Percentiles rank a stretch among this genome's conserved stretches.
phyloP scores from a whole-genome alignment of 164 flowering plant genomes.

The Paratinospora sagittata region DNA sequence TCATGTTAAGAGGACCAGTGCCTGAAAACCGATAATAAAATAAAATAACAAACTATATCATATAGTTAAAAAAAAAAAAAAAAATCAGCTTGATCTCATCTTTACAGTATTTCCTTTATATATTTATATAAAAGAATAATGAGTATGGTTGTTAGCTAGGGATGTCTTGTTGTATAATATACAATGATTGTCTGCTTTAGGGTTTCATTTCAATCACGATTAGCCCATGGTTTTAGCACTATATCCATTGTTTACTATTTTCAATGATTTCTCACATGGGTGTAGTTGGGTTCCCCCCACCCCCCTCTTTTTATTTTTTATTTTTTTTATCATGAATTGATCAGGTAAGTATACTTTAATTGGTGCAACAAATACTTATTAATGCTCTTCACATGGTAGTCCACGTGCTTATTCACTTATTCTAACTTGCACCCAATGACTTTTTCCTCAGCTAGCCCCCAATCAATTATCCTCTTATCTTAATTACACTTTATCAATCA shows the following conservation, averaged over 20 bases:
- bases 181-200: not conserved
- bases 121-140: no score
- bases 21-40: no score
- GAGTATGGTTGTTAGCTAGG: not conserved
- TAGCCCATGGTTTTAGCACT: constrained; percentile 24
- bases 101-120: not conserved
- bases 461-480: not conserved
- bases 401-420: constrained; percentile 3
- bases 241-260: constrained; percentile 24
- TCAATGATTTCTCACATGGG: constrained; percentile 40
- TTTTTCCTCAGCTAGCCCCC: not conserved
- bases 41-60: no score
- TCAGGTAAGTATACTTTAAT: not conserved
- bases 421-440: not conserved
- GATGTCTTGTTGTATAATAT: not conserved
- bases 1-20: no score
- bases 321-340: not conserved
- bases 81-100: not conserved
- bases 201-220: not conserved
- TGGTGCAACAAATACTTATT: not conserved
- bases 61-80: no score
- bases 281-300: constrained; percentile 27
- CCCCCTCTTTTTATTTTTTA: no score
- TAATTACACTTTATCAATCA: not conserved
- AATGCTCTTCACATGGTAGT: constrained; percentile 10